A percentile compares a stretch with the other conserved stretches of the same genome.
These are phyloP conservation scores for Gossypium ekmanianum DNA, from an alignment of 345 rosid genomes.

Conservation along the genomic window DNA sequence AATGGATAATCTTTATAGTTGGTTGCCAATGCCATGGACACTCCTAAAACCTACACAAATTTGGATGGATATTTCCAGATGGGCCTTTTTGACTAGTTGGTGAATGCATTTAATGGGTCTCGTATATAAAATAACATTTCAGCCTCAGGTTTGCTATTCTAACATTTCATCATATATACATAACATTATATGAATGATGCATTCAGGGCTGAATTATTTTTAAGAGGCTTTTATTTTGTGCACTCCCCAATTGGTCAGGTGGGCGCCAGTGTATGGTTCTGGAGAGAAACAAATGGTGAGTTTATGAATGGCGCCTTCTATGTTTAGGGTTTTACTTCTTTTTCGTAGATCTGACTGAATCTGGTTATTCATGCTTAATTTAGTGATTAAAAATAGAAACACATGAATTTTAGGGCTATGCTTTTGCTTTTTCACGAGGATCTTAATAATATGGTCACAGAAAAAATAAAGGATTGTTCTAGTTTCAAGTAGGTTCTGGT, in stretches of 20 bases:
- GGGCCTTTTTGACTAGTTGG: slow-evolving; percentile 14
- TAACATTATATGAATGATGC: background rate
- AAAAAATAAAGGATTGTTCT: background rate
- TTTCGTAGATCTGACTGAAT: background rate
- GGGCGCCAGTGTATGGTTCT: slow-evolving; percentile 25
- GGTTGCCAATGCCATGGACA: slow-evolving; percentile 12
- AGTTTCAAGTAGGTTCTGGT: background rate
- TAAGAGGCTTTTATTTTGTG: slow-evolving; percentile 28
- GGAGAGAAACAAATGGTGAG: slow-evolving; percentile 23
- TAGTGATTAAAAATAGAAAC: background rate
- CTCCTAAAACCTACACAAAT: slow-evolving; percentile 15
- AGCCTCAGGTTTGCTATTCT: slow-evolving; percentile 9
- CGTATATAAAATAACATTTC: slow-evolving; percentile 14
- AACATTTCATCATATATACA: background rate
- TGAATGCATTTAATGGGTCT: slow-evolving; percentile 21
- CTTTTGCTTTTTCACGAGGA: background rate
- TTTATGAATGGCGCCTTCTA: slow-evolving; percentile 8
- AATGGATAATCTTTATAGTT: slow-evolving; percentile 18
- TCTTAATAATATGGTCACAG: no score
- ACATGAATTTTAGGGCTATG: background rate
- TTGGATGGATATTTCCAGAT: slow-evolving; percentile 3
- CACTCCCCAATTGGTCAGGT: slow-evolving; percentile 34
- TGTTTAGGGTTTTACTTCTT: background rate
- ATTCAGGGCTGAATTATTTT: slow-evolving; percentile 12
- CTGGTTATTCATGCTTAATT: slow-evolving; percentile 7